Conservation (phyloP, 2,329 filamentous ascomycete genomes). For the Magnaporthiopsis incrustans region DNA sequence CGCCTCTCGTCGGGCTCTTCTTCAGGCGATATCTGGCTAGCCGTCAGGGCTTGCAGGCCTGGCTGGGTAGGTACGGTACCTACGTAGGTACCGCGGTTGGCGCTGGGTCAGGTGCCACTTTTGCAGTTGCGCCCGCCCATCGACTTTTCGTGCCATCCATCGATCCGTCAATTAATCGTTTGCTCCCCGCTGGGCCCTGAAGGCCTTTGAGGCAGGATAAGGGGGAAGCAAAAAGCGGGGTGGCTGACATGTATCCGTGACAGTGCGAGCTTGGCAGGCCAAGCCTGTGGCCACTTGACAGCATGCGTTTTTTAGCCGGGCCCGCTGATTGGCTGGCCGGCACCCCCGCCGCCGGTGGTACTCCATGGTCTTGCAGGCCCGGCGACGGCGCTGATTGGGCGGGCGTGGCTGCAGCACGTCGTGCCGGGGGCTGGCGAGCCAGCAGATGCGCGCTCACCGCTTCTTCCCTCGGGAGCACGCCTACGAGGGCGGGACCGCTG, state of each 20-base stretch:
- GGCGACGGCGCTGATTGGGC: conserved; percentile 18
- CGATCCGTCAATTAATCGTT: background rate
- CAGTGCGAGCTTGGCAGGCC: background rate
- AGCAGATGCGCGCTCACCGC: conserved; percentile 21
- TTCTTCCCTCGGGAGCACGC: conserved; percentile 16
- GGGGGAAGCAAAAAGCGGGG: background rate
- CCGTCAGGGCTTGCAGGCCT: background rate
- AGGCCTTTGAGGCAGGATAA: background rate
- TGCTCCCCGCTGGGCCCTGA: no score
- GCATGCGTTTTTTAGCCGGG: background rate
- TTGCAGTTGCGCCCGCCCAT: background rate
- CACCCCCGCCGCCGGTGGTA: conserved; percentile 10
- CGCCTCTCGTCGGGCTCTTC: background rate
- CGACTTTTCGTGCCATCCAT: background rate
- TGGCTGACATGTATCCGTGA: conserved; percentile 5
- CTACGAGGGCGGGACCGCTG: conserved; percentile 3
- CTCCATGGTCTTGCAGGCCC: conserved; percentile 16
- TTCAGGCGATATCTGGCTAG: background rate
- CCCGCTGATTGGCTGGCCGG: conserved; percentile 7
- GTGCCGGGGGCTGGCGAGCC: conserved; percentile 19
- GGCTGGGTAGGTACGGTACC: no score
- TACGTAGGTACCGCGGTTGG: background rate
- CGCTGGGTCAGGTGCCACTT: background rate
- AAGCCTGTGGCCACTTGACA: conserved; percentile 4
- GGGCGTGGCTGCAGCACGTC: conserved; percentile 9